Evolutionary conservation across 495 filamentous ascomycete genomes (phyloP).

Genomic region (Penicilliopsis zonata): DNA sequence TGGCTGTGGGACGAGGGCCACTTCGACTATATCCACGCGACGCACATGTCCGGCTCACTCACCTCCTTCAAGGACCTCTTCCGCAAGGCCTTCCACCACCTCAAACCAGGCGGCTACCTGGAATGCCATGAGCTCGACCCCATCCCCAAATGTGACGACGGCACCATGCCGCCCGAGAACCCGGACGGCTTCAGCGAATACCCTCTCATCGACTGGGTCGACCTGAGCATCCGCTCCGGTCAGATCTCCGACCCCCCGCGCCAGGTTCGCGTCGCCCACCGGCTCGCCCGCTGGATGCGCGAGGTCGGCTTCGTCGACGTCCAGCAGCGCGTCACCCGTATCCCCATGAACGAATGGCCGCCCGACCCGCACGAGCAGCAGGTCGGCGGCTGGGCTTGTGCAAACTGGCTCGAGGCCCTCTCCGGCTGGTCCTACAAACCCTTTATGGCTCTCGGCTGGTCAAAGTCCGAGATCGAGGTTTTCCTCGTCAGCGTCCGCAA

Average conservation of each 20-base stretch:
- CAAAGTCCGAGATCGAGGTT: constrained; percentile 40
- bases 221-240: constrained; percentile 35
- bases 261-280: constrained; percentile 38
- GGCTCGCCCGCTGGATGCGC: constrained; percentile 42
- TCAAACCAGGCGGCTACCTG: constrained; percentile 53
- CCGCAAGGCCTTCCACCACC: constrained; percentile 31
- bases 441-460: constrained; percentile 30
- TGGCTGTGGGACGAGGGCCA: constrained; percentile 34
- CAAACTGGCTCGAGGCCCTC: constrained; percentile 28
- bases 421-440: constrained; percentile 37
- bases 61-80: constrained; percentile 28
- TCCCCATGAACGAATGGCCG: constrained; percentile 51
- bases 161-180: constrained; percentile 38
- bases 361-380: constrained; percentile 38
- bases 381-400: constrained; percentile 32
- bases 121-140: constrained; percentile 51
- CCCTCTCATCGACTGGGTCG: constrained; percentile 39
- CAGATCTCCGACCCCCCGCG: constrained; percentile 33
- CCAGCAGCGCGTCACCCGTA: constrained; percentile 38
- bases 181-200: constrained; percentile 28
- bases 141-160: constrained; percentile 50
- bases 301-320: constrained; percentile 55
- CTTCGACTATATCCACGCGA: constrained; percentile 37
- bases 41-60: constrained; percentile 30
- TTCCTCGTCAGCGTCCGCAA: constrained; percentile 47